Evolutionary conservation across 192 early-diverging fungal genomes (phyloP).

Genomic region (Kappamyces sp.): DNA sequence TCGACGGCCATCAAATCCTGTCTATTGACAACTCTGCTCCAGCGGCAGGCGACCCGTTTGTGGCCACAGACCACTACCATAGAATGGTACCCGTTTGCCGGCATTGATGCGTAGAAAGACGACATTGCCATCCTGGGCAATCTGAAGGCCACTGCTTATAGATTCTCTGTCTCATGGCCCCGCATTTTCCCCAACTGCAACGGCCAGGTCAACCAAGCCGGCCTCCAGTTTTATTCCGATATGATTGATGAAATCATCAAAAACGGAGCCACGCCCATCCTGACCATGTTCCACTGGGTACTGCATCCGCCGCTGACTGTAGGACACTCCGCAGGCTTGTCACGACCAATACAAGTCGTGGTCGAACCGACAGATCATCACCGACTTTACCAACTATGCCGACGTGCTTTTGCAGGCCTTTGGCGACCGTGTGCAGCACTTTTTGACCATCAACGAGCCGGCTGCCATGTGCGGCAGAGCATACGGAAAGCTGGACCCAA

Average conservation of each 20-base stretch:
- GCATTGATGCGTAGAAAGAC: neutral
- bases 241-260: slow-evolving; percentile 22
- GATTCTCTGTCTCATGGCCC: slow-evolving; percentile 33
- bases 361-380: slow-evolving; percentile 5
- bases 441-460: neutral
- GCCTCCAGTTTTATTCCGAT: slow-evolving; percentile 22
- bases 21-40: neutral
- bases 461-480: neutral
- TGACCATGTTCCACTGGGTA: slow-evolving; percentile 32
- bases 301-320: too few species aligned
- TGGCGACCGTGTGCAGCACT: slow-evolving; percentile 10
- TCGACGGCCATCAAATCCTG: neutral
- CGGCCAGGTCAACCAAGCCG: slow-evolving; percentile 22
- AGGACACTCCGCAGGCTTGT: slow-evolving; percentile 16
- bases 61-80: slow-evolving; percentile 21
- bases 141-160: slow-evolving; percentile 26
- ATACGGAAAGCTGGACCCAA: too few species aligned
- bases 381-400: slow-evolving; percentile 16
- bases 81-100: neutral
- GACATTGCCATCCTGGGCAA: slow-evolving; percentile 19
- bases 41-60: neutral
- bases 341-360: neutral
- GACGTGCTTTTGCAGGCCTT: slow-evolving; percentile 4
- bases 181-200: slow-evolving; percentile 29
- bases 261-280: slow-evolving; percentile 23